Evolutionary conservation across 192 early-diverging fungal genomes (phyloP), one percentile per base, ranked within the genome.

Genomic region (Borealophlyctis nickersoniae): DNA sequence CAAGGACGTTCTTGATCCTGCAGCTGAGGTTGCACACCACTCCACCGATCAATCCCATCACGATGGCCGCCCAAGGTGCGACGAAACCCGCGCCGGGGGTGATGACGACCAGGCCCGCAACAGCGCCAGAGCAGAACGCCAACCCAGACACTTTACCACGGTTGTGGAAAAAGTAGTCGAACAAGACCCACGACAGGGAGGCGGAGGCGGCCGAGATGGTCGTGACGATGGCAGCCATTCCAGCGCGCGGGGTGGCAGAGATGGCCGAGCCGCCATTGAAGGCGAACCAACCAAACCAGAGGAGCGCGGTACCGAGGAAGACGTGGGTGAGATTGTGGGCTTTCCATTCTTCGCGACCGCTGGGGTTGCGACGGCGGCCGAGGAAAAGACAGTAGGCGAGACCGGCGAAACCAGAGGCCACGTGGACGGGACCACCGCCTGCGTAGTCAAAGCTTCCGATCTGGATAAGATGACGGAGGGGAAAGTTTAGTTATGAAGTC

Each of bases 261-360:
- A 90, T 74, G 13, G 87, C 89, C 33, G 88, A 89, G 39, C 94
- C 96, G 54, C 87, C 94, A 75, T 98, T 96, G 81, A 98, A 98
- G 0, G 92, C 93, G 66, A 92, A 91, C 95, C 95, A 97, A 51
- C 95, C 93, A 56, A 94, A 93, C 92, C 93, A 95, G 52, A 98
- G 81, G 49, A 98, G 81, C 35, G 85, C 82, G 27, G 90, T 89
- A 24, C 92, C 95, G 39, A 97, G 80, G 62, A 95, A 89, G 26
- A 96, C 94, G 76, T 92, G 91, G 68, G 88, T 86, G 74, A 96
- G 87, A 77, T 90, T 92, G 75, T 95, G 92, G 14, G 94, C 92
- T 53, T 86, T 86, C 75, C 87, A 90, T 27, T 79, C 77, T 23
- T 88, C 81, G 4, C 69, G 70, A 16, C 87, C 88, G 56, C 84